Percentiles rank a stretch among this genome's conserved stretches.
phyloP scores from a whole-genome alignment of 176 grass and related monocot species.

The Musa troglodytarum region DNA sequence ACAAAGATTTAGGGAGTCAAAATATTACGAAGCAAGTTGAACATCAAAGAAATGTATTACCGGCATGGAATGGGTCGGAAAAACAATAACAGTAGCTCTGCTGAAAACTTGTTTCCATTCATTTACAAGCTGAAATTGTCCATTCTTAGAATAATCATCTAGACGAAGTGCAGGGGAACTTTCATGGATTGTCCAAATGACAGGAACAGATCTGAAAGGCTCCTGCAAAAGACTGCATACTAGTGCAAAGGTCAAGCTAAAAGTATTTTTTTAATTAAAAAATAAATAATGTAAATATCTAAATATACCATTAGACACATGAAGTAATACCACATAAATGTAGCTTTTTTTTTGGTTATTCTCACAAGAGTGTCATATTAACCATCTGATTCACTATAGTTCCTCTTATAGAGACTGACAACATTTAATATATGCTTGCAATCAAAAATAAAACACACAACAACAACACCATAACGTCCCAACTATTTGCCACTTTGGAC shows the following conservation, averaged over 20 bases:
- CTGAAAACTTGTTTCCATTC: slow-evolving; percentile 75
- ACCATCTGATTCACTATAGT: neutral
- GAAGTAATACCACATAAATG: slow-evolving; percentile 12
- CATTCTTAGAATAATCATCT: slow-evolving; percentile 50
- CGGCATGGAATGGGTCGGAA: slow-evolving; percentile 75
- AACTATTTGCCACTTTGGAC: too few species aligned
- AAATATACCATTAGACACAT: neutral
- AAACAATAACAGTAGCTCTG: slow-evolving; percentile 80
- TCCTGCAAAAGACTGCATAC: slow-evolving; percentile 82
- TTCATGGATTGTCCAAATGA: slow-evolving; percentile 94
- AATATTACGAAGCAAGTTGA: slow-evolving; percentile 3
- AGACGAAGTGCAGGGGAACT: slow-evolving; percentile 50
- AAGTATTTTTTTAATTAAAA: neutral
- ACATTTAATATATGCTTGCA: neutral
- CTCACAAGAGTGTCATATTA: too few species aligned
- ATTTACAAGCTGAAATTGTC: slow-evolving; percentile 56
- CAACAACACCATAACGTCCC: neutral
- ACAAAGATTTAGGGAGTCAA: neutral
- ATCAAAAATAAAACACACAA: neutral
- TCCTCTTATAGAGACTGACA: neutral
- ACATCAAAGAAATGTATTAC: slow-evolving; percentile 40
- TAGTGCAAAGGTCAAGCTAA: slow-evolving; percentile 6
- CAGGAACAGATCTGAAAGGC: slow-evolving; percentile 94
- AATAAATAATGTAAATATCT: neutral
- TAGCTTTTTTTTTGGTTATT: neutral